Evolutionary conservation across 352 stramenopile genomes (phyloP), one percentile per base, ranked within the genome.

Genomic region (Achlya hypogyna): DNA sequence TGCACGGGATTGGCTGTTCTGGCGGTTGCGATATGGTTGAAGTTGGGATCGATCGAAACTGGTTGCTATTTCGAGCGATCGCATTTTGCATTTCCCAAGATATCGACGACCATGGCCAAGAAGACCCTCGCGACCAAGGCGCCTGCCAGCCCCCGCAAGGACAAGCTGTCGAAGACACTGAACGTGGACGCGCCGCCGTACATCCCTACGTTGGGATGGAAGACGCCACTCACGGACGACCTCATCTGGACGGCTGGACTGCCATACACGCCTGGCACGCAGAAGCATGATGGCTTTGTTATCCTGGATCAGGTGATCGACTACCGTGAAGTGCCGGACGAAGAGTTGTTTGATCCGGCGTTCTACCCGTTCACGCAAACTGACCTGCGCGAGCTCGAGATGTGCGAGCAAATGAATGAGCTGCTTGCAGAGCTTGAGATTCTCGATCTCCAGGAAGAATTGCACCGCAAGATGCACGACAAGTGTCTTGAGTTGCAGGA

Each of bases 281-380:
- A 22, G 4, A 67, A 67, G 27, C 10, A 22, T 1, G 43, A 70
- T 22, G 63, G 63, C 12, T 70, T 70, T 54, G 56, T 70, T 27
- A 63, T 70, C 43, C 29, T 70, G 6, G 63, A 70, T 32, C 51
- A 54, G 35, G 56, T 65, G 31, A 14, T 70, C 45, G 18, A 51
- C 40, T 53, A 27, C 27, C 52, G 52, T 22, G 56, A 70, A 65
- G 53, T 70, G 18, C 63, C 63, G 27, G 63, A 70, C 54, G 63
- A 70, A 43, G 63, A 70, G 29, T 27, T 70, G 10, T 70, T 70
- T 65, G 63, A 70, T 40, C 63, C 52, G 22, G 45, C 52, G n/a
- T 65, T 53, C 53, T 70, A 70, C 35, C 63, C 63, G n/a, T 63
- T 65, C 54, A 70, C 63, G 18, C 32, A 66, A 53, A 70, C 52